phyloP scores from a whole-genome alignment of 1,284 basidiomycete genomes.

The Cutaneotrichosporon sp. region DNA sequence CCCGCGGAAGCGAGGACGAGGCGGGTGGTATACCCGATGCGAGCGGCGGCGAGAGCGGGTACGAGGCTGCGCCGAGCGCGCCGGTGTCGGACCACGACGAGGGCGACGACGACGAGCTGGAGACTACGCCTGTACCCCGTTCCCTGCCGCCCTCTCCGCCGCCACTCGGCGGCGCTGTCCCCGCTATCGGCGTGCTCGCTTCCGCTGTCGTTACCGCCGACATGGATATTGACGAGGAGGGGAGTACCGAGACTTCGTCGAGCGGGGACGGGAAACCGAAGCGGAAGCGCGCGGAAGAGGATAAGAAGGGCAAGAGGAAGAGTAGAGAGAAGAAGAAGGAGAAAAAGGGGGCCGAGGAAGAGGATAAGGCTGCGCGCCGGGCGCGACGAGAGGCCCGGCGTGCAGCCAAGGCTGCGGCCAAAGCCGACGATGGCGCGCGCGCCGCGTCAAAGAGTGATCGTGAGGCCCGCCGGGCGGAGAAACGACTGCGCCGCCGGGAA shows the following conservation, averaged over 20 bases:
- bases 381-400: neutral
- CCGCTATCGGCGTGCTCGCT: neutral
- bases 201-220: neutral
- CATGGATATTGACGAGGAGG: neutral
- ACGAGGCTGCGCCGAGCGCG: neutral
- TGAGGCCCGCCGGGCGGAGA: neutral
- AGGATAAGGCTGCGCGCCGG: slow-evolving; percentile 1
- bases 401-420: neutral
- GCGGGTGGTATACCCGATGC: no score
- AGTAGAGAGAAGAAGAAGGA: slow-evolving; percentile 1
- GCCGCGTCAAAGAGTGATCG: neutral
- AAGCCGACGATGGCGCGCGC: neutral
- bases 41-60: slow-evolving; percentile 3
- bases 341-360: neutral
- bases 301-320: neutral
- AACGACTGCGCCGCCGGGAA: no score
- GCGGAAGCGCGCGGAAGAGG: slow-evolving; percentile 2
- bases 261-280: no score
- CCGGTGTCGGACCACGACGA: neutral
- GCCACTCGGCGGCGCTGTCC: neutral
- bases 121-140: neutral
- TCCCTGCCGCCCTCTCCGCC: neutral
- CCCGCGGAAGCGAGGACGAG: slow-evolving; percentile 12
- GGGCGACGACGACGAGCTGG: neutral
- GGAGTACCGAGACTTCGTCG: no score